A percentile compares a stretch with the other conserved stretches of the same genome.
Conservation (phyloP, 2,329 filamentous ascomycete species). For the Fusarium pseudograminearum region DNA sequence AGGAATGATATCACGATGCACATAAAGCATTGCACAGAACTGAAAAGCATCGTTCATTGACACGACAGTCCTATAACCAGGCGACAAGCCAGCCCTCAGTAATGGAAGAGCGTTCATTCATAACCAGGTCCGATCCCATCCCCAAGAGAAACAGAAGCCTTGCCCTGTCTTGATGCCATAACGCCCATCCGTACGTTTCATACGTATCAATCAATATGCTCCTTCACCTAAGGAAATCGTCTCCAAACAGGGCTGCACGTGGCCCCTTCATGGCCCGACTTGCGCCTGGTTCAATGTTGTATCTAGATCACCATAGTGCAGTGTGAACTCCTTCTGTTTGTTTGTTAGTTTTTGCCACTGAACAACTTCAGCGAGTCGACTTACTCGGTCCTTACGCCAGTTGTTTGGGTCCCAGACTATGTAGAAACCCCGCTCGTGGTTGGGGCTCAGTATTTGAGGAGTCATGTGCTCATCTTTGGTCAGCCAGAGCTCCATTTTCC, state of each 20-base stretch:
- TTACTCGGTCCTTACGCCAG: constrained; percentile 73
- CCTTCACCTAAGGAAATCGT: constrained; percentile 26
- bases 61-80: constrained; percentile 42
- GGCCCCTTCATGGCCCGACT: constrained; percentile 43
- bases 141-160: constrained; percentile 45
- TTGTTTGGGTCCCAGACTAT: constrained; percentile 73
- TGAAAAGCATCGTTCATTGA: constrained; percentile 48
- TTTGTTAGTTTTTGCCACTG: constrained; percentile 22
- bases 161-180: constrained; percentile 49
- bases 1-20: not conserved
- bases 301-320: constrained; percentile 73
- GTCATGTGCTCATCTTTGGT: constrained; percentile 76
- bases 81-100: constrained; percentile 46
- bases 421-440: constrained; percentile 74
- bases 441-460: constrained; percentile 68
- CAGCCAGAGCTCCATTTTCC: constrained; percentile 74
- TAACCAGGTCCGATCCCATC: constrained; percentile 50
- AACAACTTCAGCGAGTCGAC: constrained; percentile 47
- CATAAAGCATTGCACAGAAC: constrained; percentile 26
- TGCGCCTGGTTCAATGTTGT: constrained; percentile 56
- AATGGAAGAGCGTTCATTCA: constrained; percentile 50
- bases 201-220: constrained; percentile 37
- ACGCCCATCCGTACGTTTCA: constrained; percentile 48
- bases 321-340: constrained; percentile 67
- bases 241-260: constrained; percentile 17